Evolutionary conservation across 371 early-diverging fungal species (phyloP).

Genomic region (Mortierella sp.): DNA sequence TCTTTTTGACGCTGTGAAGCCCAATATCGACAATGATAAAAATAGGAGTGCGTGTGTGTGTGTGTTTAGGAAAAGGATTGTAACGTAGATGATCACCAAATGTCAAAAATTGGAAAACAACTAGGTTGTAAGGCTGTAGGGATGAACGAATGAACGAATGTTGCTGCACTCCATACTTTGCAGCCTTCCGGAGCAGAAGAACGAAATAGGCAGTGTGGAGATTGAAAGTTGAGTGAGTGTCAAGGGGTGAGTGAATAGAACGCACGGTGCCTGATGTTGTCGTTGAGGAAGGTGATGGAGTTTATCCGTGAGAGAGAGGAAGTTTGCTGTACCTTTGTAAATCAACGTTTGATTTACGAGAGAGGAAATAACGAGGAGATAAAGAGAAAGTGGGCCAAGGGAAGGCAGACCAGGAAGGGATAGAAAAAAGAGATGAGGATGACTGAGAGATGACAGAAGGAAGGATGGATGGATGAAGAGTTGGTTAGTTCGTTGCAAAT

Average conservation of each 20-base stretch:
- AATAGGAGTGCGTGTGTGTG: not conserved
- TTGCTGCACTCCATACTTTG: not conserved
- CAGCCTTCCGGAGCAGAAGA: no score
- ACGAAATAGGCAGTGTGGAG: no score
- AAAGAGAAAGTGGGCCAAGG: slow-evolving; percentile 9
- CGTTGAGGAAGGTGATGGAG: not conserved
- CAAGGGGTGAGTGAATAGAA: no score
- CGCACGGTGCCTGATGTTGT: no score
- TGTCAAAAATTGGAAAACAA: no score
- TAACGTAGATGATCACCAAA: no score
- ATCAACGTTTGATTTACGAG: not conserved
- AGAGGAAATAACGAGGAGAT: slow-evolving; percentile 1
- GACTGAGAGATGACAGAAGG: not conserved
- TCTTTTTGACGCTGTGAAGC: not conserved
- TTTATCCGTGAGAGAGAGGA: not conserved
- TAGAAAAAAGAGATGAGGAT: slow-evolving; percentile 1
- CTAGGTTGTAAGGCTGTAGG: no score
- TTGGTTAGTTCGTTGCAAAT: slow-evolving; percentile 3
- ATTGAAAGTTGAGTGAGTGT: no score
- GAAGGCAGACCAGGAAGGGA: slow-evolving; percentile 1
- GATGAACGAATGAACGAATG: no score
- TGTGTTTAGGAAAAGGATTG: not conserved
- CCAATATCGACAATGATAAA: slow-evolving; percentile 2
- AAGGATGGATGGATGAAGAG: not conserved
- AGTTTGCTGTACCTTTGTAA: not conserved